Percentiles rank a stretch among this genome's conserved stretches.
phyloP scores from a whole-genome alignment of 805 yeast species.

The Spathaspora hagerdaliae region DNA sequence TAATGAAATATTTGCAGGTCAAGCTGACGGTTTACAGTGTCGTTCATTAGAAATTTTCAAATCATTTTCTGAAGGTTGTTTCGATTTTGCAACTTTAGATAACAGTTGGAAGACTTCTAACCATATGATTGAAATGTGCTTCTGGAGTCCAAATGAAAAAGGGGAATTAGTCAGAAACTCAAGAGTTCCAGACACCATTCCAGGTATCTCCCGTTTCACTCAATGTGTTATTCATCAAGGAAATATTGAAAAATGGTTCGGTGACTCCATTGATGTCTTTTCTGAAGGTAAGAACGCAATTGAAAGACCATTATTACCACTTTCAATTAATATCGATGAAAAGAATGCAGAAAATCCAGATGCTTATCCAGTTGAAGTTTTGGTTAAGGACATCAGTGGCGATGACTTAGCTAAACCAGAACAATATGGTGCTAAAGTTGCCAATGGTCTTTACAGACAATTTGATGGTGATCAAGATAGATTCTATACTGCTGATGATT shows the following conservation, averaged over 20 bases:
- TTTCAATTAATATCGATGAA: constrained; percentile 13
- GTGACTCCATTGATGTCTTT: constrained; percentile 17
- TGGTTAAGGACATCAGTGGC: constrained; percentile 10
- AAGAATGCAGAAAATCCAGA: constrained; percentile 4
- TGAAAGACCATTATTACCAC: constrained; percentile 16
- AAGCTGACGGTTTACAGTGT: constrained; percentile 32
- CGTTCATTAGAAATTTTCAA: constrained; percentile 26
- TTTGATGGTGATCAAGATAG: constrained; percentile 18
- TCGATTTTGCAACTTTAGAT: constrained; percentile 20
- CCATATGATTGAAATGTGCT: constrained; percentile 23
- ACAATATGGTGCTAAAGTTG: constrained; percentile 14
- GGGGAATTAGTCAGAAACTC: constrained; percentile 21
- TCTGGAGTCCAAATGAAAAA: constrained; percentile 24
- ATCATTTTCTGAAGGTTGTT: constrained; percentile 4
- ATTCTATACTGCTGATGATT: constrained; percentile 9
- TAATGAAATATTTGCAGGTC: constrained; percentile 22
- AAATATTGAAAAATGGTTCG: constrained; percentile 21
- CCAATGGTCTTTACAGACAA: constrained; percentile 22
- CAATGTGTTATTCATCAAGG: constrained; percentile 29
- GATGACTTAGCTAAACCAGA: constrained; percentile 10
- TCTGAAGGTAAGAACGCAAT: constrained; percentile 10
- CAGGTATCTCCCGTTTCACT: constrained; percentile 24
- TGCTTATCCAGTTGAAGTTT: constrained; percentile 12
- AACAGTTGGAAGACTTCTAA: constrained; percentile 20
- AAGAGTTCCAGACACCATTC: constrained; percentile 20